A percentile compares a stretch with the other conserved stretches of the same genome.
phyloP scores from a whole-genome alignment of 805 yeast genomes.

The Schwanniomyces occidentalis region DNA sequence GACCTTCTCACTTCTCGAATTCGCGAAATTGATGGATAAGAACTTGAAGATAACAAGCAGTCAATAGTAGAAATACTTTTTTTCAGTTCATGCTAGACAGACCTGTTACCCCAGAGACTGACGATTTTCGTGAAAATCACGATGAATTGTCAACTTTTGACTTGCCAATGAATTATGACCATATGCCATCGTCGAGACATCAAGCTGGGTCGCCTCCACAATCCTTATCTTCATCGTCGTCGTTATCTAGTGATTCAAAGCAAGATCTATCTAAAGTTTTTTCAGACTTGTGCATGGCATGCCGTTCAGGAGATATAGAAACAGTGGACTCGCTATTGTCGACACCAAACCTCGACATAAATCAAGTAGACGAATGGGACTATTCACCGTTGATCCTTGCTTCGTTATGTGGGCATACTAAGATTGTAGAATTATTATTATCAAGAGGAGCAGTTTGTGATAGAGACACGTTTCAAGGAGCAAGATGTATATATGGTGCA shows the following conservation, averaged over 20 bases:
- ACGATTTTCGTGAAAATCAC: background rate
- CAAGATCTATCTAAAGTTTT: slow-evolving; percentile 26
- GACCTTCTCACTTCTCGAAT: too few species aligned
- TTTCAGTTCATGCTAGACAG: too few species aligned
- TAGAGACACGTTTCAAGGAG: slow-evolving; percentile 80
- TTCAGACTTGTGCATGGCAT: slow-evolving; percentile 58
- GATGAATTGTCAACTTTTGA: background rate
- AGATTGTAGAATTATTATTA: slow-evolving; percentile 59
- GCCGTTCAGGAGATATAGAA: slow-evolving; percentile 68
- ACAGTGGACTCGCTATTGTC: slow-evolving; percentile 58
- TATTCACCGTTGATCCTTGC: slow-evolving; percentile 75
- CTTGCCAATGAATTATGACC: slow-evolving; percentile 6
- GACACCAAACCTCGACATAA: slow-evolving; percentile 37
- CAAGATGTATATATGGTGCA: slow-evolving; percentile 75
- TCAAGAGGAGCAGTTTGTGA: slow-evolving; percentile 73
- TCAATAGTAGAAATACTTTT: too few species aligned
- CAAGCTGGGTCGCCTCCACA: background rate
- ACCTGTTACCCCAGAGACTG: background rate
- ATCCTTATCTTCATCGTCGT: background rate
- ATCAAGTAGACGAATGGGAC: slow-evolving; percentile 69
- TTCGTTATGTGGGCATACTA: slow-evolving; percentile 71
- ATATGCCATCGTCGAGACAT: slow-evolving; percentile 2
- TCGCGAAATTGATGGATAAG: too few species aligned
- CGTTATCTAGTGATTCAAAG: background rate
- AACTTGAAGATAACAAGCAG: too few species aligned